These are phyloP conservation scores for Plenodomus tracheiphilus DNA, from an alignment of 2,329 filamentous ascomycete genomes.

Conservation along the genomic window DNA sequence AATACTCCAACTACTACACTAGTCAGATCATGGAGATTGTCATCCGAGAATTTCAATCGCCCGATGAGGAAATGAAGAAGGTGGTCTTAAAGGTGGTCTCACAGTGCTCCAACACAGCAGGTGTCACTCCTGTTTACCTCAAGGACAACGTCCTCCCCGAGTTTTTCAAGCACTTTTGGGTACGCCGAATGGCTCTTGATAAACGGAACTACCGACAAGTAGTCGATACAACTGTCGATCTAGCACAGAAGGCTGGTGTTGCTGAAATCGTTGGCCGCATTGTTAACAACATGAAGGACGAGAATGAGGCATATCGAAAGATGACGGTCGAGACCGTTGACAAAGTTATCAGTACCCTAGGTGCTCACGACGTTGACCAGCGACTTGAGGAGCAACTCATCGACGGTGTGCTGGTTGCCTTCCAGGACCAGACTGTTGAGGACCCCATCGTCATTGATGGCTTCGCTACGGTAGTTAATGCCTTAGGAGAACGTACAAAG, in stretches of 20 bases:
- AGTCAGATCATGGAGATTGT: conserved; percentile 99
- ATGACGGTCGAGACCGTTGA: conserved; percentile 99
- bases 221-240: conserved; percentile 95
- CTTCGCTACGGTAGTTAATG: conserved; percentile 96
- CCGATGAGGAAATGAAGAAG: conserved; percentile 99
- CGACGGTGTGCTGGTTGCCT: conserved; percentile 91
- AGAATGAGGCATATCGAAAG: conserved; percentile 96
- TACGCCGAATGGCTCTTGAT: conserved; percentile 92
- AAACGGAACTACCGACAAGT: conserved; percentile 98
- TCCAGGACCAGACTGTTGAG: conserved; percentile 97
- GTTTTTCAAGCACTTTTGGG: conserved; percentile 99
- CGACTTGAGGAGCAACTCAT: conserved; percentile 91
- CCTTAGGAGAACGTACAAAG: conserved; percentile 90
- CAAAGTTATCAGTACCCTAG: conserved; percentile 90
- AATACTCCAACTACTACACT: conserved; percentile 99
- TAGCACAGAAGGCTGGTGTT: conserved; percentile 96
- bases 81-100: conserved; percentile 97
- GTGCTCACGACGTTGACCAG: conserved; percentile 91
- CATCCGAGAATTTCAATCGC: conserved; percentile 91
- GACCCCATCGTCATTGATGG: conserved; percentile 96
- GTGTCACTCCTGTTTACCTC: conserved; percentile 90
- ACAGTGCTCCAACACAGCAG: conserved; percentile 90
- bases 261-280: conserved; percentile 93
- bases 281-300: conserved; percentile 94
- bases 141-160: conserved; percentile 94